These are phyloP conservation scores for Castanea mollissima DNA, from an alignment of 306 rosid species.

Conservation along the genomic window DNA sequence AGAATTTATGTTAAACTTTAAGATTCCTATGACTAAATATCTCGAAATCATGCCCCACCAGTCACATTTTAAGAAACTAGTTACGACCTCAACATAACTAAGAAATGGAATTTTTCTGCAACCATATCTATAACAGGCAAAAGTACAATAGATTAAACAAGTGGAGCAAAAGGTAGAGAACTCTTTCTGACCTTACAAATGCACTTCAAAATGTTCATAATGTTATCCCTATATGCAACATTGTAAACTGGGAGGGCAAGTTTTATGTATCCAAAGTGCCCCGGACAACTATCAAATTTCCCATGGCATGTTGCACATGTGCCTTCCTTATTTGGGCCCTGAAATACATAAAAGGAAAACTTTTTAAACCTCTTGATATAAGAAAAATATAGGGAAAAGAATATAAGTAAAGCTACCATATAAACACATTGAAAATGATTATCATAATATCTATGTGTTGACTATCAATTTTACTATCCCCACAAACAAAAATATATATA, in stretches of 20 bases:
- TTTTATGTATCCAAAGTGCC: conserved; percentile 75
- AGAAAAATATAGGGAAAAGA: background rate
- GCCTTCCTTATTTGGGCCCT: conserved; percentile 70
- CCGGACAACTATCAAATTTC: conserved; percentile 56
- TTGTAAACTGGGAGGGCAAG: conserved; percentile 79
- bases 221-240: conserved; percentile 55
- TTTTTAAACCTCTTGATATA: conserved; percentile 7
- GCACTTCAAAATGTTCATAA: conserved; percentile 76
- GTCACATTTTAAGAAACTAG: background rate
- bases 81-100: background rate
- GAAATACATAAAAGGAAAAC: conserved; percentile 15
- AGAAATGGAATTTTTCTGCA: background rate
- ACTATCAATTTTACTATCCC: too few relatives aligned
- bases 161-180: background rate
- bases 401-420: conserved; percentile 1
- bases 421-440: conserved; percentile 1
- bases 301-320: conserved; percentile 78
- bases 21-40: background rate
- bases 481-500: too few relatives aligned
- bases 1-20: background rate
- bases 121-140: background rate
- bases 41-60: background rate
- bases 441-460: background rate
- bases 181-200: conserved; percentile 70
- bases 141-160: background rate